Evolutionary conservation across 345 rosid genomes (phyloP), one percentile per base, ranked within the genome.

Genomic region (Litchi chinensis): DNA sequence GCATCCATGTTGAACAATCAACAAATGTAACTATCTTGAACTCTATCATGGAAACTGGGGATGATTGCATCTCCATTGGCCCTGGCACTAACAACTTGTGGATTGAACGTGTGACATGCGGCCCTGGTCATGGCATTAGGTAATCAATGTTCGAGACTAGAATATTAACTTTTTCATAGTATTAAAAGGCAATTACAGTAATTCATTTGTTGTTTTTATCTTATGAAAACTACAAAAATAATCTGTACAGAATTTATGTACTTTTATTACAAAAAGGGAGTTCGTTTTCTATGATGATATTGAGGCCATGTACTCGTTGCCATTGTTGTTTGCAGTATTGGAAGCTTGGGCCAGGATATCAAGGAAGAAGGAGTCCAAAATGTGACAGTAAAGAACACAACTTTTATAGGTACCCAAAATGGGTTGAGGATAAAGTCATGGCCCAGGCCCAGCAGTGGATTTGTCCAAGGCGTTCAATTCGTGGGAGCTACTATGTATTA

Each of bases 371-470:
- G 95, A 0, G 93, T 91, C 18, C 77, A 68, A 77, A 91, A 90
- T 50, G 87, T 91, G 48, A 87, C 90, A 0, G 90, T 86, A 13
- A 85, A 70, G 41, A 84, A 66, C 3, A 77, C 87, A 19, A 64
- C 77, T 22, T 92, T 92, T 26, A 28, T 68, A 37, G 76, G 79
- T 39, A 83, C 94, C 0, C 73, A 77, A 68, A 92, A 90, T 80
- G 97, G 97, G 16, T 4, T 92, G 24, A 86, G 97, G 76, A 90
- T 90, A 59, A 90, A 92, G 67, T 86, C 93, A 7, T 92, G 97
- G 94, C 91, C 93, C 0, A 86, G 90, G 46, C 82, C 86, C 1
- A 92, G 97, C 71, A 86, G 48, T 3, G 93, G 97, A 5, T 92
- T 87, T 44, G 93, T 89, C 0, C 76, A 76, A 63, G 82, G 84